Evolutionary conservation across 106 monocot genomes (phyloP).

Genomic region (Triglochin maritima): DNA sequence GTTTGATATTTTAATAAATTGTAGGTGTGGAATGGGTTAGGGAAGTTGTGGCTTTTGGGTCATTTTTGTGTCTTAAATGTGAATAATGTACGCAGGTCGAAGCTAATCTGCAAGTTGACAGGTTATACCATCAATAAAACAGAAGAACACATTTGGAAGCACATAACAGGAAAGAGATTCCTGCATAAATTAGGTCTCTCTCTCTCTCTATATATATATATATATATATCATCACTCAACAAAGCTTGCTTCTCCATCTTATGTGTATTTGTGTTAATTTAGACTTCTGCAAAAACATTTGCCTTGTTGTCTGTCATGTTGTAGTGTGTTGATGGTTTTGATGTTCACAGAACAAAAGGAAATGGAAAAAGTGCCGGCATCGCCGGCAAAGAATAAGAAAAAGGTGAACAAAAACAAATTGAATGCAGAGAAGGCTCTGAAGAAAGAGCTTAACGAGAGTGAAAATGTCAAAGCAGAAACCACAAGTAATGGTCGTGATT

Average conservation of each 20-base stretch:
- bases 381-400: constrained; percentile 17
- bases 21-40: not conserved
- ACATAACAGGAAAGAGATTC: constrained; percentile 76
- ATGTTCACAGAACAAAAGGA: constrained; percentile 40
- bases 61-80: not conserved
- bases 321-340: not conserved
- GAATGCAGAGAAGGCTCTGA: constrained; percentile 15
- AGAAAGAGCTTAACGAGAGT: constrained; percentile 8
- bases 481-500: constrained; percentile 12
- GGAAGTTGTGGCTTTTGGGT: not conserved
- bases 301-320: not conserved
- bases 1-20: not conserved
- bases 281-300: not conserved
- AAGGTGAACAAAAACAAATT: not conserved
- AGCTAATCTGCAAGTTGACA: constrained; percentile 74
- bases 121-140: constrained; percentile 73
- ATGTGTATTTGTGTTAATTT: not conserved
- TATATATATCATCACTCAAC: not conserved
- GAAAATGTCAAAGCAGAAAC: constrained; percentile 7
- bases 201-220: not conserved
- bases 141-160: constrained; percentile 97
- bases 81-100: constrained; percentile 32
- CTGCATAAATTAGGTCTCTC: constrained; percentile 59
- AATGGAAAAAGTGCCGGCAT: constrained; percentile 18
- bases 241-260: not conserved